Percentiles rank a stretch among this genome's conserved stretches.
Evolutionary conservation across 2,329 filamentous ascomycete species (phyloP).

Genomic region (Cordyceps fumosorosea): DNA sequence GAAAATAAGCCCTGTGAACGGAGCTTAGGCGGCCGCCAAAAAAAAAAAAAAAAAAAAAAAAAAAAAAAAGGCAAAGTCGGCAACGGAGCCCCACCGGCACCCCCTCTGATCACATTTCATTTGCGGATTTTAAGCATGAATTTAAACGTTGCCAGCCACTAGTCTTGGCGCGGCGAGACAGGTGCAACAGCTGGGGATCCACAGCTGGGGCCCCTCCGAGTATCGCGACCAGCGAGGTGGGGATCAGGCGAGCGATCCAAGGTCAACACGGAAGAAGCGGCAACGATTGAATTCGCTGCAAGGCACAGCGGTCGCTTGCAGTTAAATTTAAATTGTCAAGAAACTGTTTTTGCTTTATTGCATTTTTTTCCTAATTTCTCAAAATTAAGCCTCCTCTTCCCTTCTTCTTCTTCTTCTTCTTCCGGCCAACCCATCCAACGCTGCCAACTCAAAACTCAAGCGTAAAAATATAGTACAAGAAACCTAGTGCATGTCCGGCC

Average conservation of each 20-base stretch:
- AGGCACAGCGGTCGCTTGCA: accelerated
- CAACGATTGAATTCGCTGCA: not conserved
- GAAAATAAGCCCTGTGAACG: too few relatives aligned
- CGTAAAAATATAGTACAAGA: conserved; percentile 17
- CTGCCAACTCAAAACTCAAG: conserved; percentile 17
- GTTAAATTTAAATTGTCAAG: too few relatives aligned
- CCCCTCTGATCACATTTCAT: not conserved
- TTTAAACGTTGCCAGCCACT: conserved; percentile 44
- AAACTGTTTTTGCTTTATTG: not conserved
- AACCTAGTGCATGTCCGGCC: not conserved
- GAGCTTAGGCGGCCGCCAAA: not conserved
- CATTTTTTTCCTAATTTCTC: not conserved
- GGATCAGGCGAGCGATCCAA: conserved; percentile 1
- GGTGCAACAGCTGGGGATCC: not conserved
- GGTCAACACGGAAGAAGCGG: not conserved
- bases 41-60: not conserved
- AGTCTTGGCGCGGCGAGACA: conserved; percentile 30
- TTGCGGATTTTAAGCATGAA: conserved; percentile 40
- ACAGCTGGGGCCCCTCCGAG: not conserved
- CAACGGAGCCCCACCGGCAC: conserved; percentile 2
- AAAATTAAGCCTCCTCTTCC: not conserved
- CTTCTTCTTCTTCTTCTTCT: not conserved
- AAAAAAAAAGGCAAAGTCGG: conserved; percentile 10
- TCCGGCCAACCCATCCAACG: too few relatives aligned
- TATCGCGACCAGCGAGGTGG: not conserved